Conservation (phyloP, 2,329 filamentous ascomycete genomes). For the Metarhizium anisopliae region DNA sequence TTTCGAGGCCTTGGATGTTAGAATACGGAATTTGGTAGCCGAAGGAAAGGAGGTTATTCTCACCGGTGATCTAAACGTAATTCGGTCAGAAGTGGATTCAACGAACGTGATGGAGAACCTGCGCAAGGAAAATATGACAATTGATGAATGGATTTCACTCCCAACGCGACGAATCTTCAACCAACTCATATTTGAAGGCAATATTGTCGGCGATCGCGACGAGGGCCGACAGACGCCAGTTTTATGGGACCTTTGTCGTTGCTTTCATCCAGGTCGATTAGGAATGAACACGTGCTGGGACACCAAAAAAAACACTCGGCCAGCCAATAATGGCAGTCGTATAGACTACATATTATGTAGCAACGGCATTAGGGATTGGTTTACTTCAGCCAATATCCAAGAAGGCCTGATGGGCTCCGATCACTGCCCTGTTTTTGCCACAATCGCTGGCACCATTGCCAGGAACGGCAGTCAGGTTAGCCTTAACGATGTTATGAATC, state of each 20-base stretch:
- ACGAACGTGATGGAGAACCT: constrained; percentile 66
- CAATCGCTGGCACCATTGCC: constrained; percentile 54
- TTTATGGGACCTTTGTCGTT: constrained; percentile 75
- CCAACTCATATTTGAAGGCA: constrained; percentile 68
- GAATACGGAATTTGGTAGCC: constrained; percentile 73
- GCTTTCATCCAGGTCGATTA: constrained; percentile 66
- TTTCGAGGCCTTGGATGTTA: constrained; percentile 67
- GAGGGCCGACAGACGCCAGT: constrained; percentile 60
- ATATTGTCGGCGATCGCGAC: constrained; percentile 57
- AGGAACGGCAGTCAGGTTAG: constrained; percentile 39
- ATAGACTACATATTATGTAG: constrained; percentile 93
- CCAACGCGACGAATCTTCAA: constrained; percentile 75
- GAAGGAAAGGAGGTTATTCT: constrained; percentile 80
- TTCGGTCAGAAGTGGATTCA: constrained; percentile 60
- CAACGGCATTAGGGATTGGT: constrained; percentile 69
- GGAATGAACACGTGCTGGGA: constrained; percentile 99
- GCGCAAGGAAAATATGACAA: constrained; percentile 57
- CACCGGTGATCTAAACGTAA: constrained; percentile 82
- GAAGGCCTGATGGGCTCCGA: constrained; percentile 92
- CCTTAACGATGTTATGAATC: constrained; percentile 70
- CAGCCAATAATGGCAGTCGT: constrained; percentile 82
- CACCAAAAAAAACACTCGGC: constrained; percentile 87
- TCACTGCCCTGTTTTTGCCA: constrained; percentile 86
- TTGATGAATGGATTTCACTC: constrained; percentile 62
- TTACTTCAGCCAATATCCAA: constrained; percentile 75